Evolutionary conservation across 768 basidiomycete genomes (phyloP).

Genomic region (Trametes villosa): DNA sequence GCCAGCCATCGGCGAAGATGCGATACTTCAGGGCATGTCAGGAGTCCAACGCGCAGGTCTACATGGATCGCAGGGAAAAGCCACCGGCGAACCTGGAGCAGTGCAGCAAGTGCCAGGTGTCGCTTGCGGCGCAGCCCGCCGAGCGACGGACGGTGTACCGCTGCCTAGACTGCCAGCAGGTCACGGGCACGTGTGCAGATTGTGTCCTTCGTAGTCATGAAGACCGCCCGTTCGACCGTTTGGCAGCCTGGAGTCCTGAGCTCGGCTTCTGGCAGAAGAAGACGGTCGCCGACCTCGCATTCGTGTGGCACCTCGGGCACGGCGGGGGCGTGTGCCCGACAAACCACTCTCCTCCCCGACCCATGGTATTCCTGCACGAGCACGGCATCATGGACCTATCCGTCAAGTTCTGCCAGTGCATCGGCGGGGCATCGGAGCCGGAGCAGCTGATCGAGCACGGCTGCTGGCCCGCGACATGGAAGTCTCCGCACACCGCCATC

Average conservation of each 20-base stretch:
- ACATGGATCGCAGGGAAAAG: no score
- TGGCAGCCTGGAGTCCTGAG: neutral
- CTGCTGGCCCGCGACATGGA: conserved; percentile 5
- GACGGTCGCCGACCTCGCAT: neutral
- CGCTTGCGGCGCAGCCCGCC: neutral
- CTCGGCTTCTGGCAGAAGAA: neutral
- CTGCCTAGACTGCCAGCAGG: neutral
- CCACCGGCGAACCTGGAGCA: no score
- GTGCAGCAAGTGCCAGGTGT: neutral
- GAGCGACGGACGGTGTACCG: neutral
- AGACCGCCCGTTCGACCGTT: neutral
- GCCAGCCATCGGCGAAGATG: no score
- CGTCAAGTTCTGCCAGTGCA: neutral
- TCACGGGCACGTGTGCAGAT: neutral
- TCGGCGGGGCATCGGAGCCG: neutral
- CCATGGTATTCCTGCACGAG: conserved; percentile 1
- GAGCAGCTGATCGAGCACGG: neutral
- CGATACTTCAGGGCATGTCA: no score
- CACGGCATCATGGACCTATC: neutral
- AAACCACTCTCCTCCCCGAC: neutral
- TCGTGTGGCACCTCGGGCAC: neutral
- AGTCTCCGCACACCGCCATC: neutral
- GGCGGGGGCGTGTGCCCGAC: neutral
- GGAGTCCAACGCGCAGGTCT: no score
- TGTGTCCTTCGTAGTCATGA: neutral